phyloP scores from a whole-genome alignment of 2,329 filamentous ascomycete genomes.

The Chaetomium globosum region DNA sequence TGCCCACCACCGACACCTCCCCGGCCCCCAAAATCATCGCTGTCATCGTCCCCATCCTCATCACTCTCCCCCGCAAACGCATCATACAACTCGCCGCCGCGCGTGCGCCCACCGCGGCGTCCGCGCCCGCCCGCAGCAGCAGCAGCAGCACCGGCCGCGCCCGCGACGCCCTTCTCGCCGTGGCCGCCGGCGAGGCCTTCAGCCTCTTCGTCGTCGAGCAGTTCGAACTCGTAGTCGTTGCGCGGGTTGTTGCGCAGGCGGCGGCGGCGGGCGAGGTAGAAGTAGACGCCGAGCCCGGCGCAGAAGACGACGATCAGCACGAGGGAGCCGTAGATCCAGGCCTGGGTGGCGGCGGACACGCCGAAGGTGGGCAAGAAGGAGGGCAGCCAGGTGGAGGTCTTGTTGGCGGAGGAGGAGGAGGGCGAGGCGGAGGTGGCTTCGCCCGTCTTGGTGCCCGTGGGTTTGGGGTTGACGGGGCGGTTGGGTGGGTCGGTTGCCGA shows the following conservation, averaged over 20 bases:
- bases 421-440: conserved; percentile 32
- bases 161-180: conserved; percentile 45
- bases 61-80: conserved; percentile 87
- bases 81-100: conserved; percentile 92
- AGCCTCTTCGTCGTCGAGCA: conserved; percentile 77
- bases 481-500: conserved; percentile 68
- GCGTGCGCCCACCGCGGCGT: conserved; percentile 54
- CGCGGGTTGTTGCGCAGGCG: conserved; percentile 72
- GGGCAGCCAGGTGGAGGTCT: conserved; percentile 66
- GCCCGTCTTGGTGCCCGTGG: conserved; percentile 37
- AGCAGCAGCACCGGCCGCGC: neutral
- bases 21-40: conserved; percentile 52
- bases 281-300: conserved; percentile 74
- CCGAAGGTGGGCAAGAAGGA: conserved; percentile 90
- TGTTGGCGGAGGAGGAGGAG: conserved; percentile 29
- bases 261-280: conserved; percentile 77
- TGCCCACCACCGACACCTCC: conserved; percentile 50
- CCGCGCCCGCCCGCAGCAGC: conserved; percentile 42
- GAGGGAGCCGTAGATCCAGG: conserved; percentile 90
- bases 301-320: conserved; percentile 87
- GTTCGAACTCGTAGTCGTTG: conserved; percentile 91
- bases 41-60: conserved; percentile 81
- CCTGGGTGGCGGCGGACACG: conserved; percentile 80
- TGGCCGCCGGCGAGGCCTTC: conserved; percentile 50
- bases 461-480: conserved; percentile 59